Base-by-base conservation (phyloP, 805 yeast genomes). In the Scheffersomyces amazonensis region DNA sequence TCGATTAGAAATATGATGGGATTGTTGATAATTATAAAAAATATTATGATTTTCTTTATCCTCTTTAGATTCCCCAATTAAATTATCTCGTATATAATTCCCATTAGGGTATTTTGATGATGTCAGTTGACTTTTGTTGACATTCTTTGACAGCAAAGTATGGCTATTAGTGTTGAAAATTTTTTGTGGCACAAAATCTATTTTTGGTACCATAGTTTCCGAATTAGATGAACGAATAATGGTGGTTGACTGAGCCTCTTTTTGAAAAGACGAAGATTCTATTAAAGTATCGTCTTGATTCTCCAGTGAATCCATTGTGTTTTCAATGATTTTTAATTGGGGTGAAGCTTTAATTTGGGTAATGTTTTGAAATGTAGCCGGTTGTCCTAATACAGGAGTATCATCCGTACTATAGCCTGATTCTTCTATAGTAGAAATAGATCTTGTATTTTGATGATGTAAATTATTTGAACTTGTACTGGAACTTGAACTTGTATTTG, bases 261-360 rank as follows among this genome's bases (percentile, higher is more conserved):
- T 22, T 13, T 20, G 20, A 30, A 8, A 16, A 6, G 32, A 30
- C 4, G 22, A 32, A n/a, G 50, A 53, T 18, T 56, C 60, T 13
- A 52, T 48, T 29, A 57, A 44, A 7, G 63, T 58, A 17, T 53
- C 59, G 15, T 58, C 62, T 29, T 55, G 54, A 17, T 53, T 56
- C 13, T 35, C 35, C 13, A 31, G 24, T 5, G 30, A 5, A 13
- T 6, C 11, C 3, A 23, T 31, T 13, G 25, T 18, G 21, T 34
- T 34, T 8, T 36, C 29, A 27, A 42, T 31, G n/a, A 42, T 34
- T 31, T 35, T 35, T 19, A 42, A 34, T 25, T 40, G 42, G 12
- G 46, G 46, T 4, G 42, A 37, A 30, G 42, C 37, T 31, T 36
- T 39, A 9, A 38, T 40, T 17, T 42, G 48, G 16, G 43, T 53